Evolutionary conservation across 805 yeast genomes (phyloP).

Genomic region (Blastobotrys muscicola): DNA sequence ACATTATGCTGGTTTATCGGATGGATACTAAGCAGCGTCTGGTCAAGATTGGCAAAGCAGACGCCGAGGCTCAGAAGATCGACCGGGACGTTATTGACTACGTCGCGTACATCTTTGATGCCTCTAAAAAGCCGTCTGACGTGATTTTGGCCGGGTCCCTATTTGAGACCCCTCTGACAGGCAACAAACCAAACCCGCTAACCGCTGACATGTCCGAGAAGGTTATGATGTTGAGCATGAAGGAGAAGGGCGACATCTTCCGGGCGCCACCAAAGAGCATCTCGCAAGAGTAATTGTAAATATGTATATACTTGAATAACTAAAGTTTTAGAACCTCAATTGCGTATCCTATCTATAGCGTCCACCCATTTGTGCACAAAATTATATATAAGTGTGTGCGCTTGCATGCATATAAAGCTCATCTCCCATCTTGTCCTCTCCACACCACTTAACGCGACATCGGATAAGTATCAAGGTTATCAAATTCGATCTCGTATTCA

Average conservation of each 20-base stretch:
- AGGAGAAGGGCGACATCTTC: slow-evolving; percentile 30
- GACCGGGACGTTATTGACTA: slow-evolving; percentile 53
- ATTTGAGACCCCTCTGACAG: slow-evolving; percentile 41
- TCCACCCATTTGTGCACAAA: slow-evolving; percentile 1
- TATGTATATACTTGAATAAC: not conserved
- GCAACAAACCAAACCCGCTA: slow-evolving; percentile 26
- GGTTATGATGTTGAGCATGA: slow-evolving; percentile 26
- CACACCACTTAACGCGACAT: too few species aligned
- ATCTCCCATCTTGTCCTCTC: too few species aligned
- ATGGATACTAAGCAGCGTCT: slow-evolving; percentile 56
- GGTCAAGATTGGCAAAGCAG: slow-evolving; percentile 37
- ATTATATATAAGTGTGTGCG: not conserved
- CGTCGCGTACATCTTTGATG: slow-evolving; percentile 51
- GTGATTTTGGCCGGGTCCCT: slow-evolving; percentile 55
- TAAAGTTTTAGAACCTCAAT: not conserved
- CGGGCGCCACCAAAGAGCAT: slow-evolving; percentile 21
- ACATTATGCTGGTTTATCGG: slow-evolving; percentile 52
- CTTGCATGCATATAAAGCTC: not conserved
- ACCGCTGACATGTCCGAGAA: slow-evolving; percentile 18
- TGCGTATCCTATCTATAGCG: not conserved
- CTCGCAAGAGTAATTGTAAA: not conserved
- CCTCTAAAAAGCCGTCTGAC: slow-evolving; percentile 41
- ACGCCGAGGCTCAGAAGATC: slow-evolving; percentile 36
- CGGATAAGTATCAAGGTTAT: too few species aligned
- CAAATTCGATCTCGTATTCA: too few species aligned